Evolutionary conservation across 106 monocot species (phyloP), one percentile per base, ranked within the genome.

Genomic region (Acanthochlamys bracteata): DNA sequence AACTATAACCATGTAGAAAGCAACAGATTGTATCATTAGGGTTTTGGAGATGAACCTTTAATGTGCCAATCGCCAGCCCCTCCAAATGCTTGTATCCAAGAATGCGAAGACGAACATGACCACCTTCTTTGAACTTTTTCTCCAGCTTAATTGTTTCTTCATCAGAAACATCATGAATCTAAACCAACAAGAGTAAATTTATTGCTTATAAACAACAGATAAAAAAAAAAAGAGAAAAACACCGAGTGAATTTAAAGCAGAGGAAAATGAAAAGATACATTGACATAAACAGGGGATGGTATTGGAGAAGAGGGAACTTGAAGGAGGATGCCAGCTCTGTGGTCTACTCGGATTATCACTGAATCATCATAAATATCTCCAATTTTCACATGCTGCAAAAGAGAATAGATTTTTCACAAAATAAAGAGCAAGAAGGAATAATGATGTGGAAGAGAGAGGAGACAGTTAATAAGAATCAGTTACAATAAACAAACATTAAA

Each of bases 321-420:
- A 61, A 98, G 74, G 70, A 88, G 81, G 60, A 98, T 72, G 53
- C 96, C 96, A 66, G 71, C 25, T 39, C 81, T 77, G 70, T 51
- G 80, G 76, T 98, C 96, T 46, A 98, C 73, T 41, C 96, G 80
- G 27, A 98, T 26, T 63, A 98, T 70, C 57, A 61, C 73, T 51
- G 88, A 73, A 55, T 72, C 63, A 40, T 98, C 96, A 80, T 79
- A 98, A 73, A 98, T 98, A 66, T 98, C 96, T 69, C 96, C 96
- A 61, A 71, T 69, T 69, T 88, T 88, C 0, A 86, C 78, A 71
- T 84, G 55, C 95, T 96, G 71, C n/a, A 73, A 17, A 69, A 10
- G 70, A 26, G 25, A 59, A 20, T 60, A 11, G 15, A 19, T 40
- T 21, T 23, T 45, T 45, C 13, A 45, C 13, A 45, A 45, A 45